Conservation (phyloP, 1,284 basidiomycete species). For the Cryptococcus hybrid region DNA sequence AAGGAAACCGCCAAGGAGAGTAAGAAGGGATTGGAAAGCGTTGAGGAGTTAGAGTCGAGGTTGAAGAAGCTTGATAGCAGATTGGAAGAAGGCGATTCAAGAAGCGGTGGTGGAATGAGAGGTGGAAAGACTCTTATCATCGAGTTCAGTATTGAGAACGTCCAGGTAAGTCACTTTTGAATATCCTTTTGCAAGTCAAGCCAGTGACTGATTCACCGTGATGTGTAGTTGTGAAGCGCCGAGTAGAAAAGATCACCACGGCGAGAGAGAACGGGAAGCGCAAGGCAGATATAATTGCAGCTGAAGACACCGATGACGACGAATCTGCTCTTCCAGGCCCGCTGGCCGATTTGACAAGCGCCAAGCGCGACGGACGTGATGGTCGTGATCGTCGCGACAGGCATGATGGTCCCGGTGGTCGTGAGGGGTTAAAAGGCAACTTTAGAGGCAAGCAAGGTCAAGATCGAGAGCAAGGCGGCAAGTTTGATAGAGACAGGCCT, state of each 20-base stretch:
- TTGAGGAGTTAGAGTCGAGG: constrained; percentile 47
- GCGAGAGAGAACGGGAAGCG: constrained; percentile 14
- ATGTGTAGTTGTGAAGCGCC: constrained; percentile 41
- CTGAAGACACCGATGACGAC: constrained; percentile 35
- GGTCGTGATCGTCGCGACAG: not conserved
- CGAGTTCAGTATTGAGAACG: constrained; percentile 92
- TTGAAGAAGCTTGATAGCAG: constrained; percentile 52
- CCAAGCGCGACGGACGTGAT: not conserved
- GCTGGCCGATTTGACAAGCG: not conserved
- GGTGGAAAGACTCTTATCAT: constrained; percentile 69
- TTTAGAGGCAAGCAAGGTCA: not conserved
- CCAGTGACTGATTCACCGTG: not conserved
- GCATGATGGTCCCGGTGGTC: not conserved
- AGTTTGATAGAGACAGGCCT: not conserved
- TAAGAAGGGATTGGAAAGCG: constrained; percentile 37
- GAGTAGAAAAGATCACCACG: constrained; percentile 43
- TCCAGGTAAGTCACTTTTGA: constrained; percentile 61
- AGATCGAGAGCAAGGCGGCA: constrained; percentile 1
- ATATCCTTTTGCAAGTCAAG: not conserved
- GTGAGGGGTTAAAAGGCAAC: not conserved
- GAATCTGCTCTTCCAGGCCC: constrained; percentile 4
- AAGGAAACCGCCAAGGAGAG: constrained; percentile 41
- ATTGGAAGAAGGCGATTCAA: constrained; percentile 39
- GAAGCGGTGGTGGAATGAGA: constrained; percentile 43
- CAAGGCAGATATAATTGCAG: constrained; percentile 16